Evolutionary conservation across 495 filamentous ascomycete genomes (phyloP).

Genomic region (Cercophora sp.): DNA sequence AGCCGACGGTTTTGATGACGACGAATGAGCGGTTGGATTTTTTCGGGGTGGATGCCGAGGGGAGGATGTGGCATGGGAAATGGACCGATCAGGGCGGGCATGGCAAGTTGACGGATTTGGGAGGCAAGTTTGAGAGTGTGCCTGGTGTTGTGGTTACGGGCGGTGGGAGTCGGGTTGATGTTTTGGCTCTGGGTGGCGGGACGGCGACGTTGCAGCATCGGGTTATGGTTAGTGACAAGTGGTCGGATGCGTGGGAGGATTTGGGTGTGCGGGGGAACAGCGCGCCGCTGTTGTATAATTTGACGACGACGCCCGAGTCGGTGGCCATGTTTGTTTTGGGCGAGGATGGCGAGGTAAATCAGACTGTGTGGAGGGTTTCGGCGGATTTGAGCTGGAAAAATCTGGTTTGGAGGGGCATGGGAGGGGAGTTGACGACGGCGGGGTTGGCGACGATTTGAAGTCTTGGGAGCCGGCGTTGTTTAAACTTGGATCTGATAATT

Average conservation of each 20-base stretch:
- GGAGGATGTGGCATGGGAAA: slow-evolving; percentile 5
- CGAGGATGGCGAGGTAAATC: background rate
- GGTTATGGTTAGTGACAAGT: background rate
- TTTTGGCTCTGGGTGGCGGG: slow-evolving; percentile 8
- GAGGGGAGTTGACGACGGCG: slow-evolving; percentile 9
- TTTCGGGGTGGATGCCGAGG: slow-evolving; percentile 11
- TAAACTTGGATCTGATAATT: too few species aligned
- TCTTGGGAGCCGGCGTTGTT: too few species aligned
- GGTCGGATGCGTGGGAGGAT: slow-evolving; percentile 12
- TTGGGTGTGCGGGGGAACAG: slow-evolving; percentile 11
- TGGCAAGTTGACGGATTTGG: background rate
- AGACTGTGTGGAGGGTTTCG: slow-evolving; percentile 8
- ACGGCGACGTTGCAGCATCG: slow-evolving; percentile 9
- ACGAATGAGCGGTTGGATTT: slow-evolving; percentile 1
- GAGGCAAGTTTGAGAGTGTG: slow-evolving; percentile 9
- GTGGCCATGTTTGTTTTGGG: slow-evolving; percentile 6
- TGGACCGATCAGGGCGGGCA: slow-evolving; percentile 1
- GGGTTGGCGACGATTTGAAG: too few species aligned
- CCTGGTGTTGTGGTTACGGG: slow-evolving; percentile 3
- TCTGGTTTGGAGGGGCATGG: slow-evolving; percentile 3
- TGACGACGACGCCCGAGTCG: slow-evolving; percentile 9
- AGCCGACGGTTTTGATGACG: background rate
- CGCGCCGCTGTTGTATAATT: slow-evolving; percentile 8
- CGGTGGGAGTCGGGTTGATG: background rate
- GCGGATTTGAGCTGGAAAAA: slow-evolving; percentile 7